Evolutionary conservation across 306 rosid species (phyloP).

Genomic region (Fragaria iinumae): DNA sequence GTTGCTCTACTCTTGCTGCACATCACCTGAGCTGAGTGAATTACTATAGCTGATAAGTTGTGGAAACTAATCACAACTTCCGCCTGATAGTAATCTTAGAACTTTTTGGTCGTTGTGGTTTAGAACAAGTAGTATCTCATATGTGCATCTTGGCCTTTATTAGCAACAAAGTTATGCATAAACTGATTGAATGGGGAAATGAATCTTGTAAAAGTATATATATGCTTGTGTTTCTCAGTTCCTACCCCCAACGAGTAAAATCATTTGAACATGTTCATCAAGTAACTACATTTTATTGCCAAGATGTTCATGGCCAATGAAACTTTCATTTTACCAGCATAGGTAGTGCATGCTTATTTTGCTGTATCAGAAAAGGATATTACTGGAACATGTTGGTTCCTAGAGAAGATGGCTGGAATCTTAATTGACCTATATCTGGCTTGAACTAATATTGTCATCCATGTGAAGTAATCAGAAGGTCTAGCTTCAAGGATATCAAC

Average conservation of each 20-base stretch:
- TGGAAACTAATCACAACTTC: not conserved
- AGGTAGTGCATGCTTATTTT: not conserved
- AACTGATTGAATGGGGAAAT: not conserved
- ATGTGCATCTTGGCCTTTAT: not conserved
- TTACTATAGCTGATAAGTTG: not conserved
- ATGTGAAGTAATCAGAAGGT: not conserved
- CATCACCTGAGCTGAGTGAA: conserved; percentile 6
- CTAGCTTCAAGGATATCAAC: not conserved
- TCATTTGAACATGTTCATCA: not conserved
- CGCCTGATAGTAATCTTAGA: not conserved
- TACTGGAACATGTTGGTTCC: not conserved
- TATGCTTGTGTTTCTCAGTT: not conserved
- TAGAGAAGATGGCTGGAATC: not conserved
- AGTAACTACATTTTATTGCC: not conserved
- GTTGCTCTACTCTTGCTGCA: conserved; percentile 22
- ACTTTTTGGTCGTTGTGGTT: not conserved
- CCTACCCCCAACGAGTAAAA: not conserved
- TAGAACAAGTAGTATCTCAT: not conserved
- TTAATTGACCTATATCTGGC: not conserved
- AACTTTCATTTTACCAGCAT: not conserved
- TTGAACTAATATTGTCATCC: not conserved
- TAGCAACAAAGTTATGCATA: not conserved
- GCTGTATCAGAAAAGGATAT: not conserved
- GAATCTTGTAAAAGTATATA: not conserved
- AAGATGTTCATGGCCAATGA: not conserved